Conservation (phyloP, 1,139 yeast genomes). For the Pichia sp. region DNA sequence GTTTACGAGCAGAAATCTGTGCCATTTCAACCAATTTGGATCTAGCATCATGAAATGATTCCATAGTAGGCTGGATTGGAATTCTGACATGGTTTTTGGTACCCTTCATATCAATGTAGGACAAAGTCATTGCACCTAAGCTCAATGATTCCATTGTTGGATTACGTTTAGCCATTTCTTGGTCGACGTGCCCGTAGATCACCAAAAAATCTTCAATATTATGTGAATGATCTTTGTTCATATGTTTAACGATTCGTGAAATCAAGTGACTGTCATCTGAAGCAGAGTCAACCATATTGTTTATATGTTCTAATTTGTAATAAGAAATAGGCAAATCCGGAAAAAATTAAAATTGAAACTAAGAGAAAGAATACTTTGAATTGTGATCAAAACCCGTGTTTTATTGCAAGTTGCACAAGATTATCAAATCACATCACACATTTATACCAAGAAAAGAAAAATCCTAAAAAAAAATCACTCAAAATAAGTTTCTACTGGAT, state of each 20-base stretch:
- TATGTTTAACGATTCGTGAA: constrained; percentile 47
- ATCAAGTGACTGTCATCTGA: neutral
- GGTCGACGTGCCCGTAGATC: constrained; percentile 43
- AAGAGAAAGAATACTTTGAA: too few relatives aligned
- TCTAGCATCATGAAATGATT: constrained; percentile 44
- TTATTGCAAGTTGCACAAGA: too few relatives aligned
- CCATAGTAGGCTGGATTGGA: constrained; percentile 45
- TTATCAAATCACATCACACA: too few relatives aligned
- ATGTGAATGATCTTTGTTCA: constrained; percentile 66
- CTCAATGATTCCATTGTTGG: constrained; percentile 39
- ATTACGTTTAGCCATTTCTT: constrained; percentile 7
- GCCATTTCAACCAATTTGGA: constrained; percentile 60
- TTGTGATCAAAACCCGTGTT: too few relatives aligned
- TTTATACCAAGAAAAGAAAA: too few relatives aligned
- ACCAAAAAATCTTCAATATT: constrained; percentile 64
- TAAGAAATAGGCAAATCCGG: neutral
- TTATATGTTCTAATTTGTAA: neutral
- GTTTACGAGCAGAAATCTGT: constrained; percentile 52
- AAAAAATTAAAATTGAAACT: too few relatives aligned
- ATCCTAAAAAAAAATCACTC: too few relatives aligned
- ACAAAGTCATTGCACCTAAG: constrained; percentile 29
- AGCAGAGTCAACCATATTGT: neutral
- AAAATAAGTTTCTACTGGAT: too few relatives aligned
- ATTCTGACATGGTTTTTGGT: constrained; percentile 19
- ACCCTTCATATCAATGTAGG: constrained; percentile 18